Conservation (phyloP, 192 early-diverging fungal species). For the Coemansia sp. region DNA sequence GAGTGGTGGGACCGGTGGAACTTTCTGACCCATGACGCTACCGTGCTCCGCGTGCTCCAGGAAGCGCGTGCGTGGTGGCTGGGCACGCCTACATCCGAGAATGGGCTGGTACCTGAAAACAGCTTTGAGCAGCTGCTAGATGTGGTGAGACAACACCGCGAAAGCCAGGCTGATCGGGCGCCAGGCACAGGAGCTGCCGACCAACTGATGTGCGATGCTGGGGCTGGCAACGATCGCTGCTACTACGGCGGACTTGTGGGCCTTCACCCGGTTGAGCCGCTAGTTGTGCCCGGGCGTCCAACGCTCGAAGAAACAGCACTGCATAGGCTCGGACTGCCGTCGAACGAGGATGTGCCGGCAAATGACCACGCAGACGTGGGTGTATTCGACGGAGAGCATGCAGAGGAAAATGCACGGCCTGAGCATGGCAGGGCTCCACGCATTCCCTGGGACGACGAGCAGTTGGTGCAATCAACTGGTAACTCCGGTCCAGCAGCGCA, state of each 20-base stretch:
- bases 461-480: neutral
- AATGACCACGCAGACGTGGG: neutral
- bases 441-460: slow-evolving; percentile 11
- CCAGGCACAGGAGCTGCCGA: slow-evolving; percentile 4
- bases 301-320: slow-evolving; percentile 26
- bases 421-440: neutral
- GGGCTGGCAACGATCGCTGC: slow-evolving; percentile 17
- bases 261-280: slow-evolving; percentile 28
- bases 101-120: slow-evolving; percentile 17
- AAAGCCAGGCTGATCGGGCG: neutral
- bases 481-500: neutral
- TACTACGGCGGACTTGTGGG: slow-evolving; percentile 30
- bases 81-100: slow-evolving; percentile 5
- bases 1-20: slow-evolving; percentile 53
- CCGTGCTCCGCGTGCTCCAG: slow-evolving; percentile 44
- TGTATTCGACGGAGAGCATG: neutral
- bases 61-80: slow-evolving; percentile 51
- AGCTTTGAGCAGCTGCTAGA: slow-evolving; percentile 35
- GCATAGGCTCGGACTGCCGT: slow-evolving; percentile 21
- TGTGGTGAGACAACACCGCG: slow-evolving; percentile 18
- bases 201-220: slow-evolving; percentile 10
- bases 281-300: slow-evolving; percentile 8
- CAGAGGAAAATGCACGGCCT: neutral
- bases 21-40: slow-evolving; percentile 42
- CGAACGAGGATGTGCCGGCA: slow-evolving; percentile 5